Conservation (phyloP, 179 eudicot genomes). For the Amaranthus tricolor region DNA sequence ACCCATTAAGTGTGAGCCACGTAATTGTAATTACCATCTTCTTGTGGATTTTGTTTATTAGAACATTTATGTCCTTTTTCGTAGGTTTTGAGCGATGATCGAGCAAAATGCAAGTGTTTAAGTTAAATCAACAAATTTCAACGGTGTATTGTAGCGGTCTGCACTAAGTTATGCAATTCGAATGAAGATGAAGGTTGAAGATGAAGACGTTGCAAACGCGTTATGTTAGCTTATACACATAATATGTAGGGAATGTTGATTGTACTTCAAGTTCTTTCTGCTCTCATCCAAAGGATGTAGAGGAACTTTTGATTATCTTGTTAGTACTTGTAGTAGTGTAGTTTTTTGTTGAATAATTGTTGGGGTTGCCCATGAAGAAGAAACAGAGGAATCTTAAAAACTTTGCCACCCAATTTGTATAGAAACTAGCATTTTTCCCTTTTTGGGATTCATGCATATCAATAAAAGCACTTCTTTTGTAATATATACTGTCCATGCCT, state of each 20-base stretch:
- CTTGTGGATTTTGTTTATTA: neutral
- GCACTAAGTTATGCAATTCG: neutral
- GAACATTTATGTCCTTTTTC: constrained; percentile 2
- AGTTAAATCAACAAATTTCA: constrained; percentile 21
- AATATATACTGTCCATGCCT: no score
- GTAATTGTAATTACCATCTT: no score
- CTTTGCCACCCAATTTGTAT: constrained; percentile 19
- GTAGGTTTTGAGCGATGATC: constrained; percentile 49
- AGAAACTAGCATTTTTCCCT: constrained; percentile 15
- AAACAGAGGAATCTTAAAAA: neutral
- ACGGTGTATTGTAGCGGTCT: neutral
- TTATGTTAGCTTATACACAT: neutral
- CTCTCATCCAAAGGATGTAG: constrained; percentile 30
- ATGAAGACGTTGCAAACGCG: neutral
- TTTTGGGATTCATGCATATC: constrained; percentile 12
- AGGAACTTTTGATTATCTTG: constrained; percentile 16
- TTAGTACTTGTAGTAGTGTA: neutral
- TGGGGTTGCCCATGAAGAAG: neutral
- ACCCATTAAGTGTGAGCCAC: no score
- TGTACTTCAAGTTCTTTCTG: constrained; percentile 9
- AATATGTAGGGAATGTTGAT: constrained; percentile 13
- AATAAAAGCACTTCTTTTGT: neutral
- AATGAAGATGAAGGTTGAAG: neutral
- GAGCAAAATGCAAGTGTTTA: constrained; percentile 67
- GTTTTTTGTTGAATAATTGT: constrained; percentile 15